A percentile compares a stretch with the other conserved stretches of the same genome.
Evolutionary conservation across 2,329 filamentous ascomycete species (phyloP).

Genomic region (Fusarium pseudocircinatum): DNA sequence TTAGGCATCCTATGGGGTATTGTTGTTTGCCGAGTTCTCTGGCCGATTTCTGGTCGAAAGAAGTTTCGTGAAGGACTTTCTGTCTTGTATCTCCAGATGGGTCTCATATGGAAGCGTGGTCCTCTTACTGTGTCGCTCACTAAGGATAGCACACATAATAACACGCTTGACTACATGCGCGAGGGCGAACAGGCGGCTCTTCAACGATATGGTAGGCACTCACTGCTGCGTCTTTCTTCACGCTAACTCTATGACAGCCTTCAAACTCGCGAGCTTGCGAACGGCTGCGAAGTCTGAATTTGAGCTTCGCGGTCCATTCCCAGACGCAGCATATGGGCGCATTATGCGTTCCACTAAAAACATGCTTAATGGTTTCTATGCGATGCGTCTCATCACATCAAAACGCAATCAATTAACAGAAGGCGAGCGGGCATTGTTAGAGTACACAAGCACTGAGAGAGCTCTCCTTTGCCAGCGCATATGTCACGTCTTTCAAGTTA

Average conservation of each 20-base stretch:
- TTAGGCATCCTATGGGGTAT: constrained; percentile 92
- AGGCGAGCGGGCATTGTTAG: constrained; percentile 83
- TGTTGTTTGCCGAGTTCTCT: constrained; percentile 86
- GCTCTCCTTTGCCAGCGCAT: constrained; percentile 86
- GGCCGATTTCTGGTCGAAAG: constrained; percentile 89
- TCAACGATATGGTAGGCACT: constrained; percentile 72
- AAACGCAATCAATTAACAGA: constrained; percentile 79
- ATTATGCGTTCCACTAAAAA: constrained; percentile 83
- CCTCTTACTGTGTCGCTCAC: constrained; percentile 79
- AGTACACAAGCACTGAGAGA: constrained; percentile 82
- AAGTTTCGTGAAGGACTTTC: constrained; percentile 92
- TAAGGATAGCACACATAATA: constrained; percentile 62
- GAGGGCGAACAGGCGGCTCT: constrained; percentile 88
- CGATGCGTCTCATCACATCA: constrained; percentile 91
- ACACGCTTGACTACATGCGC: constrained; percentile 77
- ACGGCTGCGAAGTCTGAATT: constrained; percentile 84
- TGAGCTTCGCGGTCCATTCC: constrained; percentile 88
- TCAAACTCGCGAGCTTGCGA: constrained; percentile 78
- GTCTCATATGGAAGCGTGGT: constrained; percentile 94
- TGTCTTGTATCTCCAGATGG: constrained; percentile 93
- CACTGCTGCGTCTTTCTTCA: neutral
- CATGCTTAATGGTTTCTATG: constrained; percentile 93
- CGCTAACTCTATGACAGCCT: constrained; percentile 52
- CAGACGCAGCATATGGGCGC: constrained; percentile 74
- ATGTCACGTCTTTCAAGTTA: constrained; percentile 85